Evolutionary conservation across 768 basidiomycete species (phyloP), one percentile per base, ranked within the genome.

Genomic region (Phlebiopsis flavidoalba): DNA sequence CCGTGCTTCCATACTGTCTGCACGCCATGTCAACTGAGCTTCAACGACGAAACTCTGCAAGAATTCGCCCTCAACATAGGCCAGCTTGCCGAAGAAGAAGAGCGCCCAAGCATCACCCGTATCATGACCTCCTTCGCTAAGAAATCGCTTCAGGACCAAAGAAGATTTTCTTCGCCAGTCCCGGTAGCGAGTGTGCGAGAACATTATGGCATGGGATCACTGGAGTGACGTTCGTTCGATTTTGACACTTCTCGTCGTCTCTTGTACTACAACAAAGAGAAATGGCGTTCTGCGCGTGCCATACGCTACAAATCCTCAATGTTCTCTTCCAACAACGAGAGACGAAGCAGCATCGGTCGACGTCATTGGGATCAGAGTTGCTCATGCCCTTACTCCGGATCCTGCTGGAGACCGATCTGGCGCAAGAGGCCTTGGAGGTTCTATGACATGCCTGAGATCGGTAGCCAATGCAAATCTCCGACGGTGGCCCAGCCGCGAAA

Each of bases 81-180:
- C 31, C 73, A 69, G 11, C 79, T 97, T 17, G 95, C 95, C 2
- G 83, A 84, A 45, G 71, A 76, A 52, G 89, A 93, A 64, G 86
- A 85, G 26, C 82, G 86, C 31, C 80, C 83, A n/a, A 90, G 88
- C 67, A 91, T 97, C 66, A 80, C 85, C 57, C 87, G 91, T 52
- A 90, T 98, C 68, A 91, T 96, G 88, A 87, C 80, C 4, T 94
- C 92, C 3, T 95, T 95, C 66, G 84, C 90, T 58, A 92, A 92
- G 72, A 79, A n/a, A 80, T 21, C 88, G 91, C 54, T 97, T 98
- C 79, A 81, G 95, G 52, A 93, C 93, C 1, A 88, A 88, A 67
- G 95, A 98, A 56, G 95, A 97, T 73, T 96, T 96, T 75, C 81
- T 96, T 60, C 86, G 93, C 5, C 93, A 97, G 69, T 93, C n/a